A percentile compares a stretch with the other conserved stretches of the same genome.
phyloP scores from a whole-genome alignment of 2,329 filamentous ascomycete genomes.

The Albophoma yamanashiensis region DNA sequence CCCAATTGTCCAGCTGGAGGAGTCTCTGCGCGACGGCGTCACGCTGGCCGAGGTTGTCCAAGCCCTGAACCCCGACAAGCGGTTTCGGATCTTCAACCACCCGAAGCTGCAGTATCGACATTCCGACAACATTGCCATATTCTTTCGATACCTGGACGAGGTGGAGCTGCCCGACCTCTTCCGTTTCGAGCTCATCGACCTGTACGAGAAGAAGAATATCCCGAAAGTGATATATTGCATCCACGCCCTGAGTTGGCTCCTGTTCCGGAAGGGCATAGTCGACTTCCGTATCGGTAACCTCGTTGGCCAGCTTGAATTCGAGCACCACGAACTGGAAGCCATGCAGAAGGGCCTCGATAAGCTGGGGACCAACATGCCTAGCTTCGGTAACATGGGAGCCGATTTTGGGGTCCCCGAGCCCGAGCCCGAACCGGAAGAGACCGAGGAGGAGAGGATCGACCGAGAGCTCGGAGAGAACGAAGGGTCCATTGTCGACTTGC shows the following conservation, averaged over 20 bases:
- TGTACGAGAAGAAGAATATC: slow-evolving; percentile 99
- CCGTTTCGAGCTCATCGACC: slow-evolving; percentile 89
- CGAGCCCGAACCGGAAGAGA: slow-evolving; percentile 68
- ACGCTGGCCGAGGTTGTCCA: slow-evolving; percentile 92
- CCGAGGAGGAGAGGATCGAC: slow-evolving; percentile 79
- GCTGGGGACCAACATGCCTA: slow-evolving; percentile 90
- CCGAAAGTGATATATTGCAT: slow-evolving; percentile 99
- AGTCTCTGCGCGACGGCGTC: slow-evolving; percentile 84
- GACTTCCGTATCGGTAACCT: slow-evolving; percentile 95
- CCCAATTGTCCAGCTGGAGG: slow-evolving; percentile 86
- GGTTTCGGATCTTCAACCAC: slow-evolving; percentile 74
- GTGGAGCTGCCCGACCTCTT: slow-evolving; percentile 91
- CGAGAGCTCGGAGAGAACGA: slow-evolving; percentile 74
- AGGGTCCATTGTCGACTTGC: slow-evolving; percentile 62
- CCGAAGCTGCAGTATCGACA: slow-evolving; percentile 84
- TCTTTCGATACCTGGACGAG: slow-evolving; percentile 88
- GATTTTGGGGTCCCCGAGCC: slow-evolving; percentile 78
- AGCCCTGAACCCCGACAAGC: slow-evolving; percentile 67
- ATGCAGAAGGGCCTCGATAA: slow-evolving; percentile 97
- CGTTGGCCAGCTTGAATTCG: slow-evolving; percentile 92
- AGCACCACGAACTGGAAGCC: slow-evolving; percentile 92
- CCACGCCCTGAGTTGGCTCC: slow-evolving; percentile 92
- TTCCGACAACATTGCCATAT: slow-evolving; percentile 94
- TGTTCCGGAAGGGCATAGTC: slow-evolving; percentile 89
- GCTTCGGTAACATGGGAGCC: slow-evolving; percentile 93